phyloP scores from a whole-genome alignment of 768 basidiomycete genomes.

The Lactifluus hygrophoroides region DNA sequence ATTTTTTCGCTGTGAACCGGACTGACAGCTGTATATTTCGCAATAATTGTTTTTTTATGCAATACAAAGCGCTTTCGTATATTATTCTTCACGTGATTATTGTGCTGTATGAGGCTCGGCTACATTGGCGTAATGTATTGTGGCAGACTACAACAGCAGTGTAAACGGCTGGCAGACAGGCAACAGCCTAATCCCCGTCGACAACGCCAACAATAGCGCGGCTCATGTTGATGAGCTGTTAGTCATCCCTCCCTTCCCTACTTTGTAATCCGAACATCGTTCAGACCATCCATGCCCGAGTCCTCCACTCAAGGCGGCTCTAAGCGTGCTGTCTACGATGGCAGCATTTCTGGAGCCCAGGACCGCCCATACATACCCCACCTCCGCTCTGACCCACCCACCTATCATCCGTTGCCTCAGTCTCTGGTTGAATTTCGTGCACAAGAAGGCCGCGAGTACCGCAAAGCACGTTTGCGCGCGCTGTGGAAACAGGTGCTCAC shows the following conservation, averaged over 20 bases:
- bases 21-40: neutral
- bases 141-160: neutral
- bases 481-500: constrained; percentile 55
- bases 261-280: constrained; percentile 7
- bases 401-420: constrained; percentile 34
- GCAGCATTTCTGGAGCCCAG: constrained; percentile 42
- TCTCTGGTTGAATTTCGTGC: constrained; percentile 56
- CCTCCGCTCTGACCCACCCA: constrained; percentile 45
- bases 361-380: constrained; percentile 50
- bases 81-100: constrained; percentile 9
- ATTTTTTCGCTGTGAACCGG: neutral
- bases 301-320: constrained; percentile 27
- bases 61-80: neutral
- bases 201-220: neutral
- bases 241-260: neutral
- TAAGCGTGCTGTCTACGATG: constrained; percentile 46
- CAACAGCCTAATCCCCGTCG: neutral
- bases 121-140: too few species aligned
- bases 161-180: neutral
- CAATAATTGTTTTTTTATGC: neutral
- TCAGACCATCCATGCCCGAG: constrained; percentile 17
- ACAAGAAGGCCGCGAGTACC: constrained; percentile 51
- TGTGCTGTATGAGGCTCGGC: neutral
- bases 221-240: constrained; percentile 7
- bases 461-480: constrained; percentile 51